Percentiles rank a stretch among this genome's conserved stretches.
phyloP scores from a whole-genome alignment of 768 basidiomycete species.

The Gloeopeniophorella convolvens region DNA sequence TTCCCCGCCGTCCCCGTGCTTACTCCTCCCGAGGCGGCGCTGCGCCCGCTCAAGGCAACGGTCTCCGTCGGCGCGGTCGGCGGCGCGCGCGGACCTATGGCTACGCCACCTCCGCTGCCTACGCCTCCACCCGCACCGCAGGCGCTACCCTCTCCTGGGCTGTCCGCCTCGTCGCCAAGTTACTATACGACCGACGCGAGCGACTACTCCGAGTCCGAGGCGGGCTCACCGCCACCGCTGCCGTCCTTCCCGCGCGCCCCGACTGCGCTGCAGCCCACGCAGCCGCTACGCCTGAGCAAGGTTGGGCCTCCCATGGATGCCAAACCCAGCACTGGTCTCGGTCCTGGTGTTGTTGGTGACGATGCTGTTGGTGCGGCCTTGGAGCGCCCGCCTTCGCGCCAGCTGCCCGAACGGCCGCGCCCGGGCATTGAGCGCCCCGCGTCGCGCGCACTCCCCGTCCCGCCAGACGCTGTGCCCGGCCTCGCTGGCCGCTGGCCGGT shows the following conservation, averaged over 20 bases:
- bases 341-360: too few relatives aligned
- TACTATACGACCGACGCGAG: constrained; percentile 12
- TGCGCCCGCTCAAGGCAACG: neutral
- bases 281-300: neutral
- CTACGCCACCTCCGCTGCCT: neutral
- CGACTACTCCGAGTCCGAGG: constrained; percentile 8
- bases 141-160: neutral
- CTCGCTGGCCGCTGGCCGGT: too few relatives aligned
- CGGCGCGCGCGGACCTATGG: neutral
- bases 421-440: too few relatives aligned
- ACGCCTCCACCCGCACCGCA: neutral
- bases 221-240: neutral
- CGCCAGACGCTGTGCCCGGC: too few relatives aligned
- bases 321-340: too few relatives aligned
- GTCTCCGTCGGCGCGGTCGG: constrained; percentile 11
- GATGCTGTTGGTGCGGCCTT: too few relatives aligned
- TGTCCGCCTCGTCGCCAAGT: neutral
- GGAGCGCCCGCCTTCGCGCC: too few relatives aligned
- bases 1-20: neutral
- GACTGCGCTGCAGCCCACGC: neutral
- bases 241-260: neutral
- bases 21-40: neutral
- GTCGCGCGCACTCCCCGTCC: neutral
- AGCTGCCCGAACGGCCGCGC: too few relatives aligned
- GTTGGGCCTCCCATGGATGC: too few relatives aligned